These are phyloP conservation scores for Tricholoma bakamatsutake DNA, from an alignment of 768 basidiomycete species.

Conservation along the genomic window DNA sequence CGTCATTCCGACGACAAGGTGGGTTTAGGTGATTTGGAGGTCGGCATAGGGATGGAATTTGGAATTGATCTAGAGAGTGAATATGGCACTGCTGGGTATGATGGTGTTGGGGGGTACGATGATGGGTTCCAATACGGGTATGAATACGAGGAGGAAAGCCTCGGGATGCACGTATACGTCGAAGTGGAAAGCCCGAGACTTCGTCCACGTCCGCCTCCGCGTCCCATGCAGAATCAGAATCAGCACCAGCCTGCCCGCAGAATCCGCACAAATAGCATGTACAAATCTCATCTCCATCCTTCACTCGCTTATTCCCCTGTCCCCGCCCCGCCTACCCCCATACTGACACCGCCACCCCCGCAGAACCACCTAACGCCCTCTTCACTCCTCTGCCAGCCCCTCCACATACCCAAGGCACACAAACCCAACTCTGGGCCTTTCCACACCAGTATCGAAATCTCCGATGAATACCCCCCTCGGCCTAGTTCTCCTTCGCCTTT, in stretches of 20 bases:
- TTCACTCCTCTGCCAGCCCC: slow-evolving; percentile 19
- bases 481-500: not conserved
- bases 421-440: not conserved
- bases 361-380: slow-evolving; percentile 7
- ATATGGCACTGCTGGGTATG: not conserved
- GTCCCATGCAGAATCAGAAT: not conserved
- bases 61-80: not conserved
- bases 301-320: not conserved
- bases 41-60: not conserved
- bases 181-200: slow-evolving; percentile 23
- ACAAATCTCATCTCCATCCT: slow-evolving; percentile 7
- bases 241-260: slow-evolving; percentile 8
- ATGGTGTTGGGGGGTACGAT: not conserved
- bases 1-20: not conserved
- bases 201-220: slow-evolving; percentile 3
- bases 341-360: slow-evolving; percentile 3
- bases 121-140: not conserved
- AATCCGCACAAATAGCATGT: slow-evolving; percentile 31
- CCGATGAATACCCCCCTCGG: not conserved
- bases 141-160: not conserved
- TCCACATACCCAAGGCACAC: not conserved
- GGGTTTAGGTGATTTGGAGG: not conserved
- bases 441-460: slow-evolving; percentile 1
- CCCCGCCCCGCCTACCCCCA: not conserved
- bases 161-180: slow-evolving; percentile 9